Evolutionary conservation across 1,139 yeast species (phyloP).

Genomic region (Lodderomyces jiufengensis): DNA sequence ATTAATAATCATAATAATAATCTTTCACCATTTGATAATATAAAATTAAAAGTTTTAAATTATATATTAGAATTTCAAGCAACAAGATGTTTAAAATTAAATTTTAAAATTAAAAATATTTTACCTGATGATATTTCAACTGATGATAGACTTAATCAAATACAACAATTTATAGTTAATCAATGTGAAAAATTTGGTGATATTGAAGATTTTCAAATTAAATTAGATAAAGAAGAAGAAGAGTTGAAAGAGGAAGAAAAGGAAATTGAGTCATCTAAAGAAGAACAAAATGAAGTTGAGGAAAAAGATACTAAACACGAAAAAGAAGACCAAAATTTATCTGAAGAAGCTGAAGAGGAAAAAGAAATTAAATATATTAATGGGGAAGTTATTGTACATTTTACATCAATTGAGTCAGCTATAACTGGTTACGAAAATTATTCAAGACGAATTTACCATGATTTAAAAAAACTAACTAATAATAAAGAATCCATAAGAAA

Average conservation of each 20-base stretch:
- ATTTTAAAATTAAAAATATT: slow-evolving; percentile 14
- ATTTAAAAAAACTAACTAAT: slow-evolving; percentile 19
- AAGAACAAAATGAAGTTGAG: slow-evolving; percentile 23
- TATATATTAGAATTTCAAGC: slow-evolving; percentile 41
- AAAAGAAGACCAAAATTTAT: neutral
- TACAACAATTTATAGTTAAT: slow-evolving; percentile 13
- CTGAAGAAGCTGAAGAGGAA: neutral
- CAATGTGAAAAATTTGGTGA: slow-evolving; percentile 35
- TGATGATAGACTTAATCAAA: slow-evolving; percentile 4
- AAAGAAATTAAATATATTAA: slow-evolving; percentile 6
- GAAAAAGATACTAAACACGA: slow-evolving; percentile 3
- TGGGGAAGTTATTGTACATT: slow-evolving; percentile 28
- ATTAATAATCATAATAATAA: slow-evolving; percentile 7
- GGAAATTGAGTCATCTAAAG: neutral
- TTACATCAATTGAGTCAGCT: slow-evolving; percentile 39
- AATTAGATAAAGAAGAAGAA: slow-evolving; percentile 1
- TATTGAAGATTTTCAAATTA: slow-evolving; percentile 27
- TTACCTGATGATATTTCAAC: slow-evolving; percentile 6
- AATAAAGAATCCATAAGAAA: slow-evolving; percentile 11
- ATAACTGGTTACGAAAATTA: slow-evolving; percentile 36
- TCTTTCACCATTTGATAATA: slow-evolving; percentile 28
- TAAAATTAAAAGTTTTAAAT: slow-evolving; percentile 41
- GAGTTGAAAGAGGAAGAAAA: slow-evolving; percentile 8
- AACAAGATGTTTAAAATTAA: slow-evolving; percentile 31
- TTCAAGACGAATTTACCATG: slow-evolving; percentile 23